A percentile compares a stretch with the other conserved stretches of the same genome.
These are phyloP conservation scores for Agaricus sinodeliciosus DNA, from an alignment of 768 basidiomycete species.

Conservation along the genomic window DNA sequence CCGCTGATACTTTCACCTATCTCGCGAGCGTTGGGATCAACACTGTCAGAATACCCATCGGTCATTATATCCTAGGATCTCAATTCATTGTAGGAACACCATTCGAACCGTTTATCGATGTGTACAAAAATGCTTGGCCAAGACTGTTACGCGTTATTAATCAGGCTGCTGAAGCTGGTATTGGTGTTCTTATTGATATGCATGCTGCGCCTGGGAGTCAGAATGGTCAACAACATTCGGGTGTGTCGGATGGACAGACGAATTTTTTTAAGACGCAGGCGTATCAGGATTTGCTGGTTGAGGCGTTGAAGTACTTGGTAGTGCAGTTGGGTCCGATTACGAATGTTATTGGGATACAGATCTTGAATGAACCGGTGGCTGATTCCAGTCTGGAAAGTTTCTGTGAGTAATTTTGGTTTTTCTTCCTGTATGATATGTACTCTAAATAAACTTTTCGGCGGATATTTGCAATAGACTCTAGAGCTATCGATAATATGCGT, in stretches of 20 bases:
- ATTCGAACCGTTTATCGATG: constrained; percentile 43
- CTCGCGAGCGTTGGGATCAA: constrained; percentile 65
- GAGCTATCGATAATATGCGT: constrained; percentile 44
- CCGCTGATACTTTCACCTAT: constrained; percentile 55
- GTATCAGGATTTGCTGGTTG: constrained; percentile 47
- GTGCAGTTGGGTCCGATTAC: constrained; percentile 33
- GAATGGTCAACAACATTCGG: constrained; percentile 66
- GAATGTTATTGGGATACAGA: constrained; percentile 55
- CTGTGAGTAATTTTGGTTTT: constrained; percentile 24
- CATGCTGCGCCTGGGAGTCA: constrained; percentile 76
- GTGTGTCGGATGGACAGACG: constrained; percentile 46
- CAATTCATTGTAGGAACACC: constrained; percentile 57
- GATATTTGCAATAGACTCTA: constrained; percentile 42
- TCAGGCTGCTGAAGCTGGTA: constrained; percentile 46
- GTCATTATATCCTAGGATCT: constrained; percentile 55
- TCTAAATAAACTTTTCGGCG: too few relatives aligned
- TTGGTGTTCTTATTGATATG: constrained; percentile 67
- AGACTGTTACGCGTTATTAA: constrained; percentile 58
- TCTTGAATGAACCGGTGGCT: constrained; percentile 55
- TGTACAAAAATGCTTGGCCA: constrained; percentile 63
- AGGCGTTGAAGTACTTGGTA: constrained; percentile 41
- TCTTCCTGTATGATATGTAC: constrained; percentile 4
- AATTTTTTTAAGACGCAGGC: constrained; percentile 37
- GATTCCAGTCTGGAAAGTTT: constrained; percentile 38
- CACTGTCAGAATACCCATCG: constrained; percentile 57